phyloP scores from a whole-genome alignment of 2,329 filamentous ascomycete genomes.

The Pestalotiopsis sp. region DNA sequence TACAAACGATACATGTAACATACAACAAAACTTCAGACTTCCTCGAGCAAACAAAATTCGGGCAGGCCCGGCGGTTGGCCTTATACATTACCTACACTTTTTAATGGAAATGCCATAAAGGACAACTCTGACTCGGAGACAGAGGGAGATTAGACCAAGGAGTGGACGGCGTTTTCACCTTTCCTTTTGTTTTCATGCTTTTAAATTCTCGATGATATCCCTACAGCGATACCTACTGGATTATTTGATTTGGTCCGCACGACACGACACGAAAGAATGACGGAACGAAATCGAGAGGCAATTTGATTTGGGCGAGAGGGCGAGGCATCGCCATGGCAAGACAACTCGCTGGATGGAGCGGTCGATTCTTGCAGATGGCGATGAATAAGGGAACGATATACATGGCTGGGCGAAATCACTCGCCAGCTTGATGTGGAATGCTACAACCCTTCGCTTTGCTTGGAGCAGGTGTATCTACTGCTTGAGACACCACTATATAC shows the following conservation, averaged over 20 bases:
- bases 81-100: neutral
- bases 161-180: slow-evolving; percentile 1
- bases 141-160: slow-evolving; percentile 1
- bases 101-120: slow-evolving; percentile 6
- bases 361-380: neutral
- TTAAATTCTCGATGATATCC: neutral
- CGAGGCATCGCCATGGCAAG: neutral
- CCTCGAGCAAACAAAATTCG: slow-evolving; percentile 7
- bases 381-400: neutral
- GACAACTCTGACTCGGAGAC: slow-evolving; percentile 6
- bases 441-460: neutral
- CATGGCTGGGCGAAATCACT: neutral
- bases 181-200: neutral
- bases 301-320: neutral
- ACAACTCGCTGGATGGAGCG: neutral
- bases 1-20: slow-evolving; percentile 9
- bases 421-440: neutral
- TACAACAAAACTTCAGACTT: neutral
- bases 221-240: neutral
- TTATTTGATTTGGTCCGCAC: neutral
- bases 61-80: neutral
- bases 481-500: neutral
- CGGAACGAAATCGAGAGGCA: neutral
- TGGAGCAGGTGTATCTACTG: neutral
- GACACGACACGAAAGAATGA: neutral